Conservation (phyloP, 1,284 basidiomycete species). For the Omphalotus olearius region DNA sequence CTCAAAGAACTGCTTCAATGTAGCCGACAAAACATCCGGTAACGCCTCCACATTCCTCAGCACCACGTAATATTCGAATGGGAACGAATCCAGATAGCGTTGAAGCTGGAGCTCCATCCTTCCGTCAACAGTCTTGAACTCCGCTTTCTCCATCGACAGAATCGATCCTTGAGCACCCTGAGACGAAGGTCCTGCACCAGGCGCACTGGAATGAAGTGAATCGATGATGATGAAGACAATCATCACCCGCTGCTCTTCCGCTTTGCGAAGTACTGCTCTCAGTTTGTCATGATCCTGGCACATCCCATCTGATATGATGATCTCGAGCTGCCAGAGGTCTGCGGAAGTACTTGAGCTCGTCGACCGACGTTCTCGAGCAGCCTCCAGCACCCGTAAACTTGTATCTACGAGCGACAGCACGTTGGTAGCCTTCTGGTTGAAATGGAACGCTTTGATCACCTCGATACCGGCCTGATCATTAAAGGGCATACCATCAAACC, state of each 20-base stretch:
- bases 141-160: slow-evolving; percentile 89
- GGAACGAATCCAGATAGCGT: slow-evolving; percentile 94
- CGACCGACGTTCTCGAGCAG: slow-evolving; percentile 64
- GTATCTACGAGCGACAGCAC: slow-evolving; percentile 84
- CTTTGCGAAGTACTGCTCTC: slow-evolving; percentile 77
- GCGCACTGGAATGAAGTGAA: slow-evolving; percentile 58
- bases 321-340: slow-evolving; percentile 96
- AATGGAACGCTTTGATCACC: slow-evolving; percentile 83
- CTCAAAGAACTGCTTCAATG: slow-evolving; percentile 90
- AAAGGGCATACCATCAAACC: slow-evolving; percentile 77
- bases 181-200: slow-evolving; percentile 18
- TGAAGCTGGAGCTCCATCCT: slow-evolving; percentile 86
- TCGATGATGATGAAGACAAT: slow-evolving; percentile 97
- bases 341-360: slow-evolving; percentile 59
- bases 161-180: slow-evolving; percentile 66
- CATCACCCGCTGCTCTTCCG: slow-evolving; percentile 91
- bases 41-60: slow-evolving; percentile 88
- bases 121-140: slow-evolving; percentile 85
- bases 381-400: slow-evolving; percentile 75
- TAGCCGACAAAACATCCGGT: slow-evolving; percentile 89
- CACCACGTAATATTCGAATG: slow-evolving; percentile 97
- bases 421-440: slow-evolving; percentile 90
- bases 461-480: slow-evolving; percentile 77
- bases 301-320: slow-evolving; percentile 98
- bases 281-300: slow-evolving; percentile 94